These are phyloP conservation scores for Immersiella caudata DNA, from an alignment of 495 filamentous ascomycete genomes.

Conservation along the genomic window DNA sequence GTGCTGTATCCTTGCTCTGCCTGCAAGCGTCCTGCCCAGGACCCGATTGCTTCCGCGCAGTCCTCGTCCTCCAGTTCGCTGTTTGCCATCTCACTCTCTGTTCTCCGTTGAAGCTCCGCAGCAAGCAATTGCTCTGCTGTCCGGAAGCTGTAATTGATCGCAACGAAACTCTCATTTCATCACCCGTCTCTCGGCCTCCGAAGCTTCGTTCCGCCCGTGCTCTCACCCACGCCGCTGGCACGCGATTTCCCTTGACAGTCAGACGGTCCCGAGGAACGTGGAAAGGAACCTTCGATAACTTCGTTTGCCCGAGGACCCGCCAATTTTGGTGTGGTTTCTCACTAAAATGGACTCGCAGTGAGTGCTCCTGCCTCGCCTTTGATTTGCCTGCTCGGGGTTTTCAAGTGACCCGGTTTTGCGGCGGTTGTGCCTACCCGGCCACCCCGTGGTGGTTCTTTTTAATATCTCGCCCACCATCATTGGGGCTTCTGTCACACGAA, in stretches of 20 bases:
- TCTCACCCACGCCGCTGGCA: neutral
- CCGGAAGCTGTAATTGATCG: neutral
- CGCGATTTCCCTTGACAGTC: slow-evolving; percentile 6
- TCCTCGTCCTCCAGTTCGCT: neutral
- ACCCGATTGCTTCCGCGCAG: slow-evolving; percentile 13
- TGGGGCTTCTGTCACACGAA: slow-evolving; percentile 29
- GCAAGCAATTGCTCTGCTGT: neutral
- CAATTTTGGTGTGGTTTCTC: slow-evolving; percentile 39
- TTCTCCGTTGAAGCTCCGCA: too few species aligned
- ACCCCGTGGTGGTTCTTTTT: slow-evolving; percentile 8
- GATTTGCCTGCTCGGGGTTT: neutral
- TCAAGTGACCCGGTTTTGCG: slow-evolving; percentile 11
- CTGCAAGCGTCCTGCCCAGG: slow-evolving; percentile 15
- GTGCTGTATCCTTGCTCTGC: too few species aligned
- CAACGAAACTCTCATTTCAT: neutral
- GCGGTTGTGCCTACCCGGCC: neutral
- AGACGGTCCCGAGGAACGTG: neutral
- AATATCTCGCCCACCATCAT: slow-evolving; percentile 8
- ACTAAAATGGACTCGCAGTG: slow-evolving; percentile 37
- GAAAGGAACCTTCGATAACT: slow-evolving; percentile 9
- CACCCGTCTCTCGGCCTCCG: neutral
- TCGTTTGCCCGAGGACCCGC: slow-evolving; percentile 34
- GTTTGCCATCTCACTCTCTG: neutral
- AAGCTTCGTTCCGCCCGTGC: neutral
- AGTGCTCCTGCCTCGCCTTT: slow-evolving; percentile 18